Conservation (phyloP, 768 basidiomycete genomes). For the Guyanaporus albipodus region DNA sequence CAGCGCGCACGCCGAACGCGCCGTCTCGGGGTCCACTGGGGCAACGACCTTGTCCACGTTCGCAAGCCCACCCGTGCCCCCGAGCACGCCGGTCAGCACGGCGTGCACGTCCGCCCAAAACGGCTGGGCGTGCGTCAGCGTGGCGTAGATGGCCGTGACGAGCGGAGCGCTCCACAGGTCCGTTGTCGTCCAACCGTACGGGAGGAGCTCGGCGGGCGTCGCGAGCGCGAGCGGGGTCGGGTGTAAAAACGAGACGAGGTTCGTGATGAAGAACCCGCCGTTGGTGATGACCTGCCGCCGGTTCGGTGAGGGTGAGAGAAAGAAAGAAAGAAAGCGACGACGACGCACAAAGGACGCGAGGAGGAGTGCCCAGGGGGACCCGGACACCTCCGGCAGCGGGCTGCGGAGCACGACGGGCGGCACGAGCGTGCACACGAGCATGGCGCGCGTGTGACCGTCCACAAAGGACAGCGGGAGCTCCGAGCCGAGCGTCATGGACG, state of each 20-base stretch:
- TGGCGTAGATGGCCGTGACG: constrained; percentile 73
- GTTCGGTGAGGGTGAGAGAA: background rate
- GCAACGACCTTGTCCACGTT: constrained; percentile 27
- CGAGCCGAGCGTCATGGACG: constrained; percentile 46
- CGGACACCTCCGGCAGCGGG: constrained; percentile 44
- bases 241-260: constrained; percentile 70
- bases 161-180: constrained; percentile 86
- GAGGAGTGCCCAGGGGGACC: constrained; percentile 75
- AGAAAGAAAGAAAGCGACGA: background rate
- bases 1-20: constrained; percentile 68
- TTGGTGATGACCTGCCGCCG: constrained; percentile 64
- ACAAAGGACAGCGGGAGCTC: constrained; percentile 73
- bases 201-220: constrained; percentile 75
- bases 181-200: constrained; percentile 81
- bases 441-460: constrained; percentile 76
- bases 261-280: constrained; percentile 76
- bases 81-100: constrained; percentile 45
- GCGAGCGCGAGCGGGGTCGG: constrained; percentile 64
- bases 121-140: constrained; percentile 83
- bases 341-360: constrained; percentile 63
- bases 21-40: constrained; percentile 57
- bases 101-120: constrained; percentile 66
- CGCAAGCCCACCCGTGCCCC: constrained; percentile 21
- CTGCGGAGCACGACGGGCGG: constrained; percentile 62
- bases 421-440: constrained; percentile 74